Base-by-base conservation (phyloP, 495 filamentous ascomycete genomes). In the Trichoderma erinaceum region DNA sequence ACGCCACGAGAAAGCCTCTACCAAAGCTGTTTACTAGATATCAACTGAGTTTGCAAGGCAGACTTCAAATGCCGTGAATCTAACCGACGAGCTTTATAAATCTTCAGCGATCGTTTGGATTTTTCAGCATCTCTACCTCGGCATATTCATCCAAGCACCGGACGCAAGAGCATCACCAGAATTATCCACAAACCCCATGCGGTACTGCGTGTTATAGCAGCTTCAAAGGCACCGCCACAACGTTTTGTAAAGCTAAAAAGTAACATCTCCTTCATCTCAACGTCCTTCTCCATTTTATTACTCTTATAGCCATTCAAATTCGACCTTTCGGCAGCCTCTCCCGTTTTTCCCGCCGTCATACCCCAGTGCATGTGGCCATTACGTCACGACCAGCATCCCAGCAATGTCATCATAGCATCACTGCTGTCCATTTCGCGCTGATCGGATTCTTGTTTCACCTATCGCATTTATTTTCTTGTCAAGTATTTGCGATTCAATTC, bases 341-440 rank as follows among this genome's bases (percentile, higher is more conserved):
- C 56, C 23, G 23, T 15, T 0, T 61, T 61, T 13, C 56, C 56
- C 11, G 35, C 35, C 29, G 25, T 32, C 56, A 61, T 18, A 15
- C 56, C 25, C 25, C 25, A 12, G 7, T 32, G 56, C 56, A 12
- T 21, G 56, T 61, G 27, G 56, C 25, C 56, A 61, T 61, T 61
- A 61, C 56, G 56, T 61, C 56, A 61, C 25, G 56, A 32, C 56
- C 25, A 13, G 3, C 23, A 4, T 32, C 56, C 13, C 4, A 32
- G 11, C 29, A 32, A 61, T 61, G 56, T 61, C 56, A 61, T 61
- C 56, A 61, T 61, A 61, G 56, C 56, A 61, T 61, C 56, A 61
- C 56, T 61, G 10, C 56, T 18, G 16, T 32, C 25, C 4, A 12
- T 32, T 25, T 13, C 27, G 18, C 56, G 23, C 23, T 32, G 27